phyloP scores from a whole-genome alignment of 2,329 filamentous ascomycete species.

The Hyphodiscus sp. region DNA sequence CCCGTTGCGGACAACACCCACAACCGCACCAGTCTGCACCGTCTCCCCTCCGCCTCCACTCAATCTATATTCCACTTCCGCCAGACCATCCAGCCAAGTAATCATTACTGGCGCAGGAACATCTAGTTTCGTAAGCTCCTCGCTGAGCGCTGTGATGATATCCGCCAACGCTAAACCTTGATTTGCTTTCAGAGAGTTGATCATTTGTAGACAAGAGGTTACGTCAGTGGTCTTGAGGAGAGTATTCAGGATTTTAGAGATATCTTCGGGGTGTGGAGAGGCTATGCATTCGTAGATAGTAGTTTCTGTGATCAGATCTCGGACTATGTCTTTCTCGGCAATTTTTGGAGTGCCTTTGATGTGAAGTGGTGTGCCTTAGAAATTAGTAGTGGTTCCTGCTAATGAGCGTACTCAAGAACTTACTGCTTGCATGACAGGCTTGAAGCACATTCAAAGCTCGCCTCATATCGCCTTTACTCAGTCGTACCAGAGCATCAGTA shows the following conservation, averaged over 20 bases:
- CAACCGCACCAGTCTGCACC: slow-evolving; percentile 87
- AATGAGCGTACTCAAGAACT: slow-evolving; percentile 25
- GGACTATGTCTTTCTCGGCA: slow-evolving; percentile 57
- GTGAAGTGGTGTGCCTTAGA: slow-evolving; percentile 62
- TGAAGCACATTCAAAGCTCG: slow-evolving; percentile 91
- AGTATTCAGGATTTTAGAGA: slow-evolving; percentile 76
- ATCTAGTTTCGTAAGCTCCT: slow-evolving; percentile 75
- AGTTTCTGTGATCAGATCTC: slow-evolving; percentile 84
- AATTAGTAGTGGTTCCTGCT: not conserved
- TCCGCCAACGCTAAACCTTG: slow-evolving; percentile 89
- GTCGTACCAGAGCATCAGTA: slow-evolving; percentile 71
- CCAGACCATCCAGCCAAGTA: slow-evolving; percentile 83
- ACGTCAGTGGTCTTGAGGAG: slow-evolving; percentile 81
- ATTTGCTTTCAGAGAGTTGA: slow-evolving; percentile 78
- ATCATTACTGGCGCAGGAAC: slow-evolving; percentile 84
- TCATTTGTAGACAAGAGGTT: slow-evolving; percentile 77
- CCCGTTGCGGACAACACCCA: slow-evolving; percentile 81
- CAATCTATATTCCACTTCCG: slow-evolving; percentile 87
- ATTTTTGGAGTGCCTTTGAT: slow-evolving; percentile 52
- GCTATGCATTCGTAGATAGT: slow-evolving; percentile 97
- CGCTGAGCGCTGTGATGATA: slow-evolving; percentile 79
- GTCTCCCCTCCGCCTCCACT: slow-evolving; percentile 80
- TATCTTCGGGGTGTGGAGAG: slow-evolving; percentile 84
- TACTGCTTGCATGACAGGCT: slow-evolving; percentile 91
- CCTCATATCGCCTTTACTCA: slow-evolving; percentile 96